A percentile compares a stretch with the other conserved stretches of the same genome.
phyloP scores from a whole-genome alignment of 345 rosid species.

The Boechera retrofracta region DNA sequence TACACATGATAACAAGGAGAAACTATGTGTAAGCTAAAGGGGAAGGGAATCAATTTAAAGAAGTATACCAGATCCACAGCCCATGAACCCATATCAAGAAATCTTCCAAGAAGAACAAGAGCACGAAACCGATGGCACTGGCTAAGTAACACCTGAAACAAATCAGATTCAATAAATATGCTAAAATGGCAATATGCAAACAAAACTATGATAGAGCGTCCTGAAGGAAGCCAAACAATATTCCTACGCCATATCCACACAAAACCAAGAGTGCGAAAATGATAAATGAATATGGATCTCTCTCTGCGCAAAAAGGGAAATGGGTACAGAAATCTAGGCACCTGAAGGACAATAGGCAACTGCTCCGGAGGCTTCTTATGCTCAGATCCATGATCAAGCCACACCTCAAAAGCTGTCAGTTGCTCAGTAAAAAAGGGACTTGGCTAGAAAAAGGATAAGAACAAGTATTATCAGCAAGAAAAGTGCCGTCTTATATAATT shows the following conservation, averaged over 20 bases:
- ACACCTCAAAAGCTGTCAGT: conserved; percentile 97
- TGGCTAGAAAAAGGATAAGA: conserved; percentile 58
- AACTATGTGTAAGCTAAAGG: conserved; percentile 26
- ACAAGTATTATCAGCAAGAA: conserved; percentile 27
- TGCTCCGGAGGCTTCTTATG: conserved; percentile 98
- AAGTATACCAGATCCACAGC: conserved; percentile 92
- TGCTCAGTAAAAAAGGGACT: conserved; percentile 97
- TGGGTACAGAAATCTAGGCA: conserved; percentile 39
- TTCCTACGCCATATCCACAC: conserved; percentile 17
- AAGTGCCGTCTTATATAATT: conserved; percentile 24
- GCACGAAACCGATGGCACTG: conserved; percentile 99
- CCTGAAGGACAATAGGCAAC: conserved; percentile 99
- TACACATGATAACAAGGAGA: conserved; percentile 36
- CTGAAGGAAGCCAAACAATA: conserved; percentile 14
- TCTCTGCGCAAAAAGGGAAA: conserved; percentile 20
- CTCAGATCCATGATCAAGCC: conserved; percentile 99
- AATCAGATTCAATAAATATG: conserved; percentile 30
- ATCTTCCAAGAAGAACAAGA: conserved; percentile 95
- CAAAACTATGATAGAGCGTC: conserved; percentile 16
- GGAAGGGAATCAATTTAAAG: conserved; percentile 14
- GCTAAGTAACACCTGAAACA: conserved; percentile 90
- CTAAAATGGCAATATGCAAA: conserved; percentile 28
- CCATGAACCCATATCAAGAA: conserved; percentile 99
- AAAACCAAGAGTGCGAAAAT: conserved; percentile 13
- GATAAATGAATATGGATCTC: conserved; percentile 22